These are phyloP conservation scores for Leptographium galeiforme DNA, from an alignment of 2,329 filamentous ascomycete genomes.

Conservation along the genomic window DNA sequence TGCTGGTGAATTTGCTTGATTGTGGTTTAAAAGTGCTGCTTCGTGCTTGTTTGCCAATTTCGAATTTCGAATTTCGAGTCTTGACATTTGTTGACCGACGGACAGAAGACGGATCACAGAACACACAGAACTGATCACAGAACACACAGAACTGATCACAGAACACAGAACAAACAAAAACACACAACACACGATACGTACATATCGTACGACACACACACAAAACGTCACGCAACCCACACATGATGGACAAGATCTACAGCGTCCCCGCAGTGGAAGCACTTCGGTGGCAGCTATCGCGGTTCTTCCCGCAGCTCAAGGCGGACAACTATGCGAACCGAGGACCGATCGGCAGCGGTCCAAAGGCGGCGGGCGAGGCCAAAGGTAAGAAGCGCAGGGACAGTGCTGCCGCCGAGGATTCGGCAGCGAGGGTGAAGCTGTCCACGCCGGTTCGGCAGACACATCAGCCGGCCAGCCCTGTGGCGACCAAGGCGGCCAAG, in stretches of 20 bases:
- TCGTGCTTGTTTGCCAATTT: no score
- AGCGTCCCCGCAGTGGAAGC: not conserved
- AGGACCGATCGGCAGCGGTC: not conserved
- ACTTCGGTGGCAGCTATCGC: not conserved
- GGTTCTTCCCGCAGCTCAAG: not conserved
- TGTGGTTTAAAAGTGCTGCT: no score
- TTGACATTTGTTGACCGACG: no score
- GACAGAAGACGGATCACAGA: no score
- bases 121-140: no score
- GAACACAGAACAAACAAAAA: no score
- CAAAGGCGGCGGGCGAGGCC: not conserved
- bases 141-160: no score
- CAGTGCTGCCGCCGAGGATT: not conserved
- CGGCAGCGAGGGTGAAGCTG: not conserved
- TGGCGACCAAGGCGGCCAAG: not conserved
- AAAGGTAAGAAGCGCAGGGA: not conserved
- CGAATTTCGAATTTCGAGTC: no score
- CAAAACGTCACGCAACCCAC: no score
- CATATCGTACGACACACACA: no score
- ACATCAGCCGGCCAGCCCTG: not conserved
- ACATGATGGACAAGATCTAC: not conserved
- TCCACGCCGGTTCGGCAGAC: slow-evolving; percentile 3
- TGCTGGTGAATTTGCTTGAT: no score
- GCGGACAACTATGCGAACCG: not conserved
- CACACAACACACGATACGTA: no score